Percentiles rank a stretch among this genome's conserved stretches.
Conservation (phyloP, 805 yeast species). For the Candida succiphila region DNA sequence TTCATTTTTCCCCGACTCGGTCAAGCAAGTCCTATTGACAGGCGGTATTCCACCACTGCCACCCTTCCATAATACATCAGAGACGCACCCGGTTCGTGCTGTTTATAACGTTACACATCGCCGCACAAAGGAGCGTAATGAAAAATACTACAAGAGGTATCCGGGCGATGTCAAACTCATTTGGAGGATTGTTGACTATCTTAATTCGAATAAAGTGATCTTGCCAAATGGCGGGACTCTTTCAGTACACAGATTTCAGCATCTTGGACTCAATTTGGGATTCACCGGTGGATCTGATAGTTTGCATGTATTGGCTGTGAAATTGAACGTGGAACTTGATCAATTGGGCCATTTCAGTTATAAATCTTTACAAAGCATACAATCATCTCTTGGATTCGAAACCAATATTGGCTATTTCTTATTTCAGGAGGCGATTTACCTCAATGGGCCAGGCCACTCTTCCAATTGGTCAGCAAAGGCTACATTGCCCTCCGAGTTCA, state of each 20-base stretch:
- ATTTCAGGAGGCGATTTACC: constrained; percentile 49
- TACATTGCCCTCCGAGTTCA: constrained; percentile 13
- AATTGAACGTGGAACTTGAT: constrained; percentile 28
- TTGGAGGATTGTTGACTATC: constrained; percentile 24
- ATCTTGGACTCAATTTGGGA: constrained; percentile 42
- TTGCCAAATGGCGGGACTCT: constrained; percentile 44
- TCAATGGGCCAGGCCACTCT: constrained; percentile 27
- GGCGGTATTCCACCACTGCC: constrained; percentile 60
- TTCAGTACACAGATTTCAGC: constrained; percentile 42
- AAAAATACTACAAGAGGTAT: constrained; percentile 35
- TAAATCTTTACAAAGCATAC: constrained; percentile 23
- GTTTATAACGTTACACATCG: constrained; percentile 39
- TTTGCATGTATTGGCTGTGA: constrained; percentile 34
- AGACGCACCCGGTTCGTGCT: too few species aligned
- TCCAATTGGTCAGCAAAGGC: constrained; percentile 43
- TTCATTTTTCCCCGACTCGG: constrained; percentile 30
- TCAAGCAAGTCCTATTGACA: constrained; percentile 36
- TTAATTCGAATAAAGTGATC: constrained; percentile 13
- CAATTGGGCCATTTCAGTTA: constrained; percentile 28
- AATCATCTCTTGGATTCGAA: constrained; percentile 32
- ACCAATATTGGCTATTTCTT: constrained; percentile 45
- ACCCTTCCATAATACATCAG: constrained; percentile 30
- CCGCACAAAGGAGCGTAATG: constrained; percentile 37
- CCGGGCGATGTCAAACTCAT: constrained; percentile 36
- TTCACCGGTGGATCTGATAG: constrained; percentile 37